These are phyloP conservation scores for Juglanconis oblonga DNA, from an alignment of 2,329 filamentous ascomycete species.

Conservation along the genomic window DNA sequence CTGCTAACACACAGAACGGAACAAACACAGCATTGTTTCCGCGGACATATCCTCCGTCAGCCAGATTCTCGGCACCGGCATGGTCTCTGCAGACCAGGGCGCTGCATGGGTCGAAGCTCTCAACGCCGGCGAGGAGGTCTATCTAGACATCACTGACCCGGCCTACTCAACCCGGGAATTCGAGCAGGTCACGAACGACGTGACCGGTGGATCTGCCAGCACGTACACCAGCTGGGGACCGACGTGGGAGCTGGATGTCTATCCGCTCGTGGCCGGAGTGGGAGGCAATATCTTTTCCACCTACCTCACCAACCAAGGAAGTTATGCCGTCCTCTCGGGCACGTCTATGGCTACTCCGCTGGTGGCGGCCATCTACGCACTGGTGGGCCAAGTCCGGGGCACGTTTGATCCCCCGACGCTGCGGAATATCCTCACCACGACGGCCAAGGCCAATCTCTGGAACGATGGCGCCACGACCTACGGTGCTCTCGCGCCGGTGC, in stretches of 20 bases:
- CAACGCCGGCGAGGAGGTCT: background rate
- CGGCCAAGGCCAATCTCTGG: conserved; percentile 3
- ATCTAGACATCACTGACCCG: background rate
- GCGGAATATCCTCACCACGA: conserved; percentile 5
- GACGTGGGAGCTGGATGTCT: conserved; percentile 5
- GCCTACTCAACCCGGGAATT: background rate
- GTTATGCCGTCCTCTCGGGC: background rate
- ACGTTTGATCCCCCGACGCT: conserved; percentile 1
- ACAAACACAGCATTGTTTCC: background rate
- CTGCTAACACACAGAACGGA: background rate
- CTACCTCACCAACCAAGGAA: conserved; percentile 2
- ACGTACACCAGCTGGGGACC: conserved; percentile 11
- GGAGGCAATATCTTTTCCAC: background rate
- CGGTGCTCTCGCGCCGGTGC: background rate
- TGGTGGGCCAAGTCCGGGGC: conserved; percentile 4
- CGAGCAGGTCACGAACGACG: background rate
- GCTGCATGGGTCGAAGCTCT: background rate
- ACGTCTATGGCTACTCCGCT: conserved; percentile 7
- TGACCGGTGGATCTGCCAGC: conserved; percentile 1
- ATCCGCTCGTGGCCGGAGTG: background rate
- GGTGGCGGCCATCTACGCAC: background rate
- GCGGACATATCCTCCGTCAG: background rate
- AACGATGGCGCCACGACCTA: background rate
- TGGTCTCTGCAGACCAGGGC: background rate
- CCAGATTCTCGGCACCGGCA: background rate